These are phyloP conservation scores for Aspergillus felis DNA, from an alignment of 2,329 filamentous ascomycete species.

Conservation along the genomic window DNA sequence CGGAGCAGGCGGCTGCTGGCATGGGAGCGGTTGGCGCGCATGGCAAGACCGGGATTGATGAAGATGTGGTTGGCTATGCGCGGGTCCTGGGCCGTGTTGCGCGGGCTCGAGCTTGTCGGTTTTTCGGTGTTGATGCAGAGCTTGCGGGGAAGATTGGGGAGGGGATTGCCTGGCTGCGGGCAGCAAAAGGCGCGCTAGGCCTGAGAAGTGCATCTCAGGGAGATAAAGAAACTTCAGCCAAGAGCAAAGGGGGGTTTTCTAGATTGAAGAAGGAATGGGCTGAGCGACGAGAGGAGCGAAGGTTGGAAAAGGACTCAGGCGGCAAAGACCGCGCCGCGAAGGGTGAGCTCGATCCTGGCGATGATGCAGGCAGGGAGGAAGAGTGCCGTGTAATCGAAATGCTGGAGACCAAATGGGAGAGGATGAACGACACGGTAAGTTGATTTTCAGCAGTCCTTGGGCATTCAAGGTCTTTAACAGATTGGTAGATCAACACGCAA, in stretches of 20 bases:
- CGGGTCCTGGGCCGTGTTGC: constrained; percentile 71
- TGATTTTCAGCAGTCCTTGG: neutral
- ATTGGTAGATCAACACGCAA: constrained; percentile 70
- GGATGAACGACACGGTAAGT: constrained; percentile 84
- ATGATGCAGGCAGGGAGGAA: constrained; percentile 79
- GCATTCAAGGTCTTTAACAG: constrained; percentile 3
- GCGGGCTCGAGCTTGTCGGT: constrained; percentile 80
- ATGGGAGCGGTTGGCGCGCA: constrained; percentile 37
- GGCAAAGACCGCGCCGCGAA: constrained; percentile 35
- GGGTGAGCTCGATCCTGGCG: constrained; percentile 48
- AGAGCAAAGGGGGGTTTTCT: constrained; percentile 31
- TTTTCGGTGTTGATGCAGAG: constrained; percentile 88
- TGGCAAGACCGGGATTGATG: constrained; percentile 48
- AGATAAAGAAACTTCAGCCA: constrained; percentile 43
- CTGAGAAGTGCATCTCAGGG: constrained; percentile 47
- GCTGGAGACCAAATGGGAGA: constrained; percentile 83
- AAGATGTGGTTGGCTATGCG: constrained; percentile 67
- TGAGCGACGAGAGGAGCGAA: constrained; percentile 74
- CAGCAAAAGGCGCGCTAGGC: constrained; percentile 71
- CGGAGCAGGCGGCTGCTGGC: constrained; percentile 62
- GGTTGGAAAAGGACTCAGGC: constrained; percentile 62
- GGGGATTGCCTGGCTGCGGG: constrained; percentile 81
- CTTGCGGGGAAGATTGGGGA: constrained; percentile 74
- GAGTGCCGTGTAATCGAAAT: constrained; percentile 82
- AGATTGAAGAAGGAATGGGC: constrained; percentile 69